Conservation (phyloP, 2,329 filamentous ascomycete species). For the Ceratocystis cubensis region DNA sequence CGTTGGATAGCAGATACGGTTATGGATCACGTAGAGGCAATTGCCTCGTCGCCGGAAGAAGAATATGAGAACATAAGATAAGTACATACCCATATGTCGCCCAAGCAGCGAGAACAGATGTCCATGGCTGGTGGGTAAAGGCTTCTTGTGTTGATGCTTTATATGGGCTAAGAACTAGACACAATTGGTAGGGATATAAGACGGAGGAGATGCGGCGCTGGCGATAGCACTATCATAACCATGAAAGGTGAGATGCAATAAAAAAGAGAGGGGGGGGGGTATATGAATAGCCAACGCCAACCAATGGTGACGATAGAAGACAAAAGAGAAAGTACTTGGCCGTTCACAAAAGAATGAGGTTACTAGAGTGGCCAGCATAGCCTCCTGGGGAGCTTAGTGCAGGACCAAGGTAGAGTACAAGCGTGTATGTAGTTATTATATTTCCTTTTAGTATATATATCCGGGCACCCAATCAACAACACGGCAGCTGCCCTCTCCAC, state of each 20-base stretch:
- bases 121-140: slow-evolving; percentile 3
- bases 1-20: neutral
- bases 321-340: too few relatives aligned
- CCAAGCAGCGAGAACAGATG: slow-evolving; percentile 4
- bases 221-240: neutral
- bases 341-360: neutral
- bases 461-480: neutral
- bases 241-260: neutral
- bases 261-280: neutral
- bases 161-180: neutral
- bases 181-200: neutral
- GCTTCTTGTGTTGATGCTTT: neutral
- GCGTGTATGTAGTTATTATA: neutral
- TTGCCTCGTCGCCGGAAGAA: neutral
- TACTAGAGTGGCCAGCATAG: neutral
- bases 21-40: neutral
- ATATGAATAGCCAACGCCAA: neutral
- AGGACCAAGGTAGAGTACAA: too few relatives aligned
- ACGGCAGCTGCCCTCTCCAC: neutral
- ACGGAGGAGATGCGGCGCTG: neutral
- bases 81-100: slow-evolving; percentile 6
- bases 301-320: neutral
- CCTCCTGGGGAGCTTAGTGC: neutral
- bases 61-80: neutral
- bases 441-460: neutral